Evolutionary conservation across 2,329 filamentous ascomycete genomes (phyloP).

Genomic region (Diaporthe sp.): DNA sequence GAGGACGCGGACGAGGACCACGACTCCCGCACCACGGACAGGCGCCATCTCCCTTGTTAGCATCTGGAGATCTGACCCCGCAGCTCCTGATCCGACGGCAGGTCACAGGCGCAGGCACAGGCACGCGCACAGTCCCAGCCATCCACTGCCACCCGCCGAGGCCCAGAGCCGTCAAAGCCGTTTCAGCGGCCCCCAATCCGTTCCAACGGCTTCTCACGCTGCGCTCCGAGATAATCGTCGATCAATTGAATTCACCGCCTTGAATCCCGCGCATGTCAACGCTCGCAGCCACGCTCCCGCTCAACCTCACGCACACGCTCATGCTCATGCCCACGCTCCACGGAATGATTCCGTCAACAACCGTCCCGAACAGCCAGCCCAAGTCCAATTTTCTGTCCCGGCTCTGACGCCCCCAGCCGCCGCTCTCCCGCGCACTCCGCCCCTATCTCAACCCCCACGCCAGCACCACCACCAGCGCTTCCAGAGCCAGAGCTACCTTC

Average conservation of each 20-base stretch:
- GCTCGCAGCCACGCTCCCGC: background rate
- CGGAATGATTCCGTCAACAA: slow-evolving; percentile 28
- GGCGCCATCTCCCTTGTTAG: background rate
- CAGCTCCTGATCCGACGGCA: slow-evolving; percentile 21
- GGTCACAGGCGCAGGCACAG: background rate
- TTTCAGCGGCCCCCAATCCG: slow-evolving; percentile 57
- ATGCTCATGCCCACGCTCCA: slow-evolving; percentile 18
- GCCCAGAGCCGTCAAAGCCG: slow-evolving; percentile 55
- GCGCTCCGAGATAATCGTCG: slow-evolving; percentile 44
- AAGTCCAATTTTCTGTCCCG: slow-evolving; percentile 44
- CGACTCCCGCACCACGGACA: slow-evolving; percentile 9
- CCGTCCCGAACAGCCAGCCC: slow-evolving; percentile 50
- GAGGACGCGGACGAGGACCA: background rate
- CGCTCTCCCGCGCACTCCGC: slow-evolving; percentile 40
- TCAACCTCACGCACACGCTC: slow-evolving; percentile 21
- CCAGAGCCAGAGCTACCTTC: slow-evolving; percentile 42
- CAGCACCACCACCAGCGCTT: slow-evolving; percentile 43
- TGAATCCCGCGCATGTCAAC: slow-evolving; percentile 21
- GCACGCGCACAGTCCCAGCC: slow-evolving; percentile 19
- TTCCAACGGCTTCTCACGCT: slow-evolving; percentile 65
- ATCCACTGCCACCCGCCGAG: slow-evolving; percentile 28
- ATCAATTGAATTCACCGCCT: slow-evolving; percentile 40
- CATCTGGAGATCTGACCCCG: slow-evolving; percentile 16
- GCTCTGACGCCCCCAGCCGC: slow-evolving; percentile 36
- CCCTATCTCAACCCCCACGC: slow-evolving; percentile 45